These are phyloP conservation scores for Decorospora gaudefroyi DNA, from an alignment of 2,329 filamentous ascomycete genomes.

Conservation along the genomic window DNA sequence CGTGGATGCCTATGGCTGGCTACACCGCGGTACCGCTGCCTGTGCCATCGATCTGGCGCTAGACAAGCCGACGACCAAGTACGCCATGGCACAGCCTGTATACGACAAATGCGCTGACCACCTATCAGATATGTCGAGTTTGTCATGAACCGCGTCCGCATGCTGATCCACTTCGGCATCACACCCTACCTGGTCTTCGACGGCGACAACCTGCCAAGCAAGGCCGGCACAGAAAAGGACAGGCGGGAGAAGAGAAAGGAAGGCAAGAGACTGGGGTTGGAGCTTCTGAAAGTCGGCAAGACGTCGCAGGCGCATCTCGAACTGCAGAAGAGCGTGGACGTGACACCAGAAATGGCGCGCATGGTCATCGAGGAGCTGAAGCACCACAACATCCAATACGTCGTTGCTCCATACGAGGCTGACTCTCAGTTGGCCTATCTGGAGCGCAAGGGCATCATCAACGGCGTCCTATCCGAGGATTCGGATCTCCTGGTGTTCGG, in stretches of 20 bases:
- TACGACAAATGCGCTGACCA: conserved; percentile 14
- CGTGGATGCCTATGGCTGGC: conserved; percentile 98
- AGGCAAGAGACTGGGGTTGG: conserved; percentile 73
- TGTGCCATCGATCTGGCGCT: conserved; percentile 91
- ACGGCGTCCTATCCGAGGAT: conserved; percentile 92
- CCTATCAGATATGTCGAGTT: conserved; percentile 80
- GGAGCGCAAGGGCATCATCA: conserved; percentile 79
- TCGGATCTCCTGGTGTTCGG: conserved; percentile 96
- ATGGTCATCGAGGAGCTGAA: conserved; percentile 91
- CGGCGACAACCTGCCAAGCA: conserved; percentile 92
- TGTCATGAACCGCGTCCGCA: conserved; percentile 84
- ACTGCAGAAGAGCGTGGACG: conserved; percentile 92
- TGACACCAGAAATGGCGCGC: conserved; percentile 94
- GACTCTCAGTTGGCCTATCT: conserved; percentile 96
- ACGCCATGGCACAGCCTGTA: conserved; percentile 40
- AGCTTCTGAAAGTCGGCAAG: conserved; percentile 81
- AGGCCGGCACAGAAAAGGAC: conserved; percentile 80
- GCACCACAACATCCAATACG: conserved; percentile 74
- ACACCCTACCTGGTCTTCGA: conserved; percentile 97
- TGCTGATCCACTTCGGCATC: conserved; percentile 91
- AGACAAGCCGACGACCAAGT: conserved; percentile 86
- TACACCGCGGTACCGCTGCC: conserved; percentile 87
- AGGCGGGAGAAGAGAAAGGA: conserved; percentile 76
- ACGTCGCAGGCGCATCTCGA: conserved; percentile 78
- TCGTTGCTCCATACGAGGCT: conserved; percentile 96